Base-by-base conservation (phyloP, 164 flowering plant genomes). In the Dillenia suffruticosa region DNA sequence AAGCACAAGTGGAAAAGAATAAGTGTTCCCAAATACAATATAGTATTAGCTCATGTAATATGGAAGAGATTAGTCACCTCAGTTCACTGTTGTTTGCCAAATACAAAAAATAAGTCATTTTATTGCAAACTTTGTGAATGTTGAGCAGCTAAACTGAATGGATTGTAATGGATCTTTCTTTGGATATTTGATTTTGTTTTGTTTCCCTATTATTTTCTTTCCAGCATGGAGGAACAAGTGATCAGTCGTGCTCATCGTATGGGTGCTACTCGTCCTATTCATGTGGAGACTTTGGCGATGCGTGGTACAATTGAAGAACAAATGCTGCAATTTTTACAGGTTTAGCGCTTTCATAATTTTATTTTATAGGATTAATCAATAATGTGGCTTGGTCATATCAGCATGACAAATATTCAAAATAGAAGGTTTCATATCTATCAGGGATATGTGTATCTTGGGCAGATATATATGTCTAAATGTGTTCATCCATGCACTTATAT, bases 181-280 rank as follows among this genome's bases (percentile, higher is more conserved):
- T 6, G 19, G 19, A 51, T n/a, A n/a, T 17, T 51, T 51, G 54
- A 22, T 51, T 50, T 50, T n/a, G 9, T n/a, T n/a, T 51, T 51
- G 9, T 5, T 51, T 5, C 9, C 17, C 19, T 22, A 12, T 10
- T 14, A 15, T 51, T 6, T 51, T 7, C 16, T 51, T 51, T 8
- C n/a, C 80, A 94, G 98, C 76, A 79, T 91, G 95, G 99, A 94
- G 80, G 99, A 94, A 75, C 99, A 94, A 77, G 99, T 94, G 51
- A 89, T 94, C 46, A 91, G 99, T 81, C 97, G 99, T 62, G 99
- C 99, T 77, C 99, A 94, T 77, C 81, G 97, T 44, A 91, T 94
- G 99, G 99, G 99, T 74, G 99, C 99, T 57, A 80, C 81, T 62
- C 96, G 94, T 66, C 96, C 97, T 44, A 80, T 94, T 71, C 75